Evolutionary conservation across 306 rosid genomes (phyloP), one percentile per base, ranked within the genome.

Genomic region (Echinosophora koreensis): DNA sequence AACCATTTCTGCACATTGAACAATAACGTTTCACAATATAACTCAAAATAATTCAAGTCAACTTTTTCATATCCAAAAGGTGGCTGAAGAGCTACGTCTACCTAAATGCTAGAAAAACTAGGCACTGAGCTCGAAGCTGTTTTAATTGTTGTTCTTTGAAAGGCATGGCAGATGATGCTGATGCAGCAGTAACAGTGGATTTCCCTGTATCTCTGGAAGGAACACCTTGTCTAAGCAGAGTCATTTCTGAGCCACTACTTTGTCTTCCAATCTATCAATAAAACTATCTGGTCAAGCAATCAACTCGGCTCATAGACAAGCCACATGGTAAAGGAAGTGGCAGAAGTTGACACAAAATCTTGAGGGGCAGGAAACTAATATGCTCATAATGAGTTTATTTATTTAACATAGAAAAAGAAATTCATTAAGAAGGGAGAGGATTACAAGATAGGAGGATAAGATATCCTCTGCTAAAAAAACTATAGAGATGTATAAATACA

Each of bases 111-210:
- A 96, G 88, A 83, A 96, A 96, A 75, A 96, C 99, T 82, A 96
- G 99, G 89, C 99, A 96, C 84, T 96, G 99, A 8, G 99, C 99
- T 80, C 99, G 90, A 68, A 96, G 99, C 86, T 92, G 99, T 79
- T 96, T 96, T 78, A 96, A 83, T 78, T 96, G 99, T 74, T 93
- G 97, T 70, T 96, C 99, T 77, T 73, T 88, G 82, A 96, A 96
- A 77, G 99, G 98, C 85, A 84, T 80, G 49, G 85, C 77, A 69
- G 93, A 78, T 60, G 91, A 78, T 47, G 59, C 80, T 27, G 88
- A 41, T 60, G 71, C 75, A 47, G 74, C 79, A 55, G 88, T 76
- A 79, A 84, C 76, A 14, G 96, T 79, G 70, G 97, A 87, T 79
- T 93, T 96, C 66, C 98, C 99, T 7, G 91, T 76, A 77, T 96